A percentile compares a stretch with the other conserved stretches of the same genome.
phyloP scores from a whole-genome alignment of 768 basidiomycete genomes.

The Amyloporia xantha region DNA sequence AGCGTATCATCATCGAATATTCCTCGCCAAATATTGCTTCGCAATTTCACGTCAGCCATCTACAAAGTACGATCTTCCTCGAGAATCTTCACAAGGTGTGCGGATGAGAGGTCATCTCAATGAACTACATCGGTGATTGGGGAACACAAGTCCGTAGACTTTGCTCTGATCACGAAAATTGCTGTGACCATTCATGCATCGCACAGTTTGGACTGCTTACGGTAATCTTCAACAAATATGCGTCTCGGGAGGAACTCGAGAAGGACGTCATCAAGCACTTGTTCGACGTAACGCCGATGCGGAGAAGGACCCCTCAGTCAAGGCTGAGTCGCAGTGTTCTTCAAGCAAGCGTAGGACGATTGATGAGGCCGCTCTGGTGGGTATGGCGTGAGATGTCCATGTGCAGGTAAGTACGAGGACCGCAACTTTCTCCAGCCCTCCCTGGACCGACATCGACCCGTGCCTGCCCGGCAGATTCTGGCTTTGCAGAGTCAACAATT shows the following conservation, averaged over 20 bases:
- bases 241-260: slow-evolving; percentile 74
- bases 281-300: slow-evolving; percentile 87
- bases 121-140: slow-evolving; percentile 97
- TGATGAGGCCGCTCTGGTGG: slow-evolving; percentile 70
- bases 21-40: slow-evolving; percentile 98
- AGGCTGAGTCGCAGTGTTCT: slow-evolving; percentile 78
- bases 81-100: slow-evolving; percentile 78
- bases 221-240: slow-evolving; percentile 88
- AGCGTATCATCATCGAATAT: slow-evolving; percentile 84
- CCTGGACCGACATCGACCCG: slow-evolving; percentile 15
- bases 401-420: slow-evolving; percentile 76
- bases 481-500: slow-evolving; percentile 78
- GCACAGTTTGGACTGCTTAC: slow-evolving; percentile 80
- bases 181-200: too few relatives aligned
- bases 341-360: slow-evolving; percentile 95
- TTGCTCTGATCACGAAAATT: neutral
- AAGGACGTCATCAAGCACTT: slow-evolving; percentile 92
- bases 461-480: too few relatives aligned
- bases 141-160: slow-evolving; percentile 91
- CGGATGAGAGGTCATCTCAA: slow-evolving; percentile 93
- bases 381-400: slow-evolving; percentile 90
- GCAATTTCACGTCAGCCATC: slow-evolving; percentile 94
- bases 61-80: slow-evolving; percentile 96
- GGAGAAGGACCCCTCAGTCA: slow-evolving; percentile 63
- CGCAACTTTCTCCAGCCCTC: too few relatives aligned